phyloP scores from a whole-genome alignment of 1,284 basidiomycete species.

The Moesziomyces antarcticus region DNA sequence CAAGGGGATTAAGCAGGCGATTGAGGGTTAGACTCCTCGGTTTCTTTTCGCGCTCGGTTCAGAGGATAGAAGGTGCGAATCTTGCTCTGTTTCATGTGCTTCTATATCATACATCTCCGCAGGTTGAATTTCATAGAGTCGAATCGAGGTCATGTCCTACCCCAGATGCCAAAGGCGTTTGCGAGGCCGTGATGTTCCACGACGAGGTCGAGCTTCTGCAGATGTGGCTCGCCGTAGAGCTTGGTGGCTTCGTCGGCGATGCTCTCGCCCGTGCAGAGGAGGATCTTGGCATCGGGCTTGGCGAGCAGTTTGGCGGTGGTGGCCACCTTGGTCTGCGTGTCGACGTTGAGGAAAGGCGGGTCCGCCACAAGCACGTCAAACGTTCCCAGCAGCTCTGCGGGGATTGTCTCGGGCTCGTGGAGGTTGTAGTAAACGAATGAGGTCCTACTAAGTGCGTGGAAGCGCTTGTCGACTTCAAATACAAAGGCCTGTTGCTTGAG shows the following conservation, averaged over 20 bases:
- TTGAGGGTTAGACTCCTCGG: slow-evolving; percentile 65
- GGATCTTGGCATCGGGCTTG: slow-evolving; percentile 13
- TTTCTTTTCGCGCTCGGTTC: background rate
- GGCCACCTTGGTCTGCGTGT: slow-evolving; percentile 44
- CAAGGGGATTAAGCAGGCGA: slow-evolving; percentile 72
- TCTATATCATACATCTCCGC: background rate
- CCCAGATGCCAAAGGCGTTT: slow-evolving; percentile 50
- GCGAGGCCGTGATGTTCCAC: slow-evolving; percentile 45
- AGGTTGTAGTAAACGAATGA: slow-evolving; percentile 66
- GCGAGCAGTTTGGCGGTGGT: slow-evolving; percentile 20
- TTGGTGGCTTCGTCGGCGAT: slow-evolving; percentile 38
- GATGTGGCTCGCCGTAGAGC: slow-evolving; percentile 32
- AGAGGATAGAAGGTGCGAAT: background rate
- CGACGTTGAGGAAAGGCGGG: slow-evolving; percentile 62
- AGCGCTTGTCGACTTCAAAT: slow-evolving; percentile 65
- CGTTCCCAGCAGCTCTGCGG: slow-evolving; percentile 40
- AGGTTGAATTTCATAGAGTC: background rate
- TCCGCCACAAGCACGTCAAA: slow-evolving; percentile 65
- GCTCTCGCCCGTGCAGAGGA: slow-evolving; percentile 41
- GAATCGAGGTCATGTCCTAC: slow-evolving; percentile 3
- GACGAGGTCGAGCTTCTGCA: slow-evolving; percentile 29
- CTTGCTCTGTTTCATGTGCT: background rate
- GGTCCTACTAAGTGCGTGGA: slow-evolving; percentile 55
- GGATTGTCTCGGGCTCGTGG: slow-evolving; percentile 56
- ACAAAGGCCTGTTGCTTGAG: slow-evolving; percentile 46